Base-by-base conservation (phyloP, 177 flowering plant genomes). In the Vitis hybrid region DNA sequence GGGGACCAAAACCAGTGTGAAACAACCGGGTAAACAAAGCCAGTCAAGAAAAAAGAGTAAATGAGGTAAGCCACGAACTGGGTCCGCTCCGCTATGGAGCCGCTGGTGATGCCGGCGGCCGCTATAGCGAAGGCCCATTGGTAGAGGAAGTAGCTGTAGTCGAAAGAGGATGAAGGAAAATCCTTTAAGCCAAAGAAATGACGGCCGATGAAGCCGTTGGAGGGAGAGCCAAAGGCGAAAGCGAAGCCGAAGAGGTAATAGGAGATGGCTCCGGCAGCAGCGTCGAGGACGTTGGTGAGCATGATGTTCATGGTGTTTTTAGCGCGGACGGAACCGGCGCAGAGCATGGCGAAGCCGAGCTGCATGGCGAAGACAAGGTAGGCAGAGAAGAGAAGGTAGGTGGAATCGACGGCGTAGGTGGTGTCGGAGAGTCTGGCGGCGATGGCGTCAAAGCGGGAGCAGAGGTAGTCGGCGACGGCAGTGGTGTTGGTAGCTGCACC, bases 291-390 rank as follows among this genome's bases (percentile, higher is more conserved):
- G 74, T 85, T 86, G 64, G 89, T 84, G 69, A 86, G 84, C 89
- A 86, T 86, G 66, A 86, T 86, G 83, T 86, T 84, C 89, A 86
- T 86, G 79, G 89, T 84, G 84, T 86, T 86, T 65, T 86, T 86
- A 72, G 88, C 88, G 3, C 88, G 79, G 18, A 85, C 88, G 5
- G 88, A 85, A 74, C 88, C 88, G 11, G 88, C 88, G 52, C 87
- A 84, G 48, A 83, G 82, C 88, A 83, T 85, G 80, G 88, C 86
- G 65, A 85, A 85, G 55, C 88, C 88, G 14, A 85, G 86, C 74
- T 85, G 88, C 88, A 85, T 85, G 72, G 85, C 86, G 72, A 85
- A 85, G 46, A 85, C 88, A 3, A 85, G 73, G 79, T 85, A 85
- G 24, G 88, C 85, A 11, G 88, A 85, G 79, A 85, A 85, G 71